Base-by-base conservation (phyloP, 768 basidiomycete species). In the Imleria badia region DNA sequence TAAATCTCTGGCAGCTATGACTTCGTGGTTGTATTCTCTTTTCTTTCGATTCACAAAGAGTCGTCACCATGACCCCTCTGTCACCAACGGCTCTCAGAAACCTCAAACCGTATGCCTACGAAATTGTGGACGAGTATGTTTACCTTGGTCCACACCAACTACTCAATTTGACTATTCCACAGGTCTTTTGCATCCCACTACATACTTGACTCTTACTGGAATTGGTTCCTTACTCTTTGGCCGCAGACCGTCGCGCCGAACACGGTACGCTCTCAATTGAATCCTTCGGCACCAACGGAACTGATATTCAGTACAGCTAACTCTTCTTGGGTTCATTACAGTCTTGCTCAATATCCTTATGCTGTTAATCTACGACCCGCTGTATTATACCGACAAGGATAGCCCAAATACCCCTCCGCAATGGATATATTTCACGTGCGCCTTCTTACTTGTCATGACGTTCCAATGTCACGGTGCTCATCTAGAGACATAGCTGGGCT, bases 361-460 rank as follows among this genome's bases (percentile, higher is more conserved):
- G 1, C 70, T 98, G 60, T 60, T 95, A 3, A 86, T 87, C 65
- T 94, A 87, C 66, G 94, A 98, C 71, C 91, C 91, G 2, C 66
- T 78, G 29, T 91, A 90, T 68, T 75, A 87, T 43, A 78, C 83
- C 11, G 81, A 89, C 52, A 83, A 84, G 54, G 86, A 82, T 6
- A 85, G 84, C 6, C 78, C 75, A 7, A 62, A 65, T 9, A 81
- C 82, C 1, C 85, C 85, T 3, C 94, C 94, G 0, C 78, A 80
- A 39, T 96, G 94, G 94, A 74, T 98, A 17, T 98, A 95, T 71
- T 89, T 89, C 66, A 92, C 92, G 89, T 91, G 64, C 52, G 87
- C 76, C 14, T 39, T 44, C 29, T 55, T 52, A n/a, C 30, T 5
- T 45, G 36, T 39, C 26, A 7, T 38, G 33, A 15, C 26, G 17